Evolutionary conservation across 164 flowering plant species (phyloP), one percentile per base, ranked within the genome.

Genomic region (Macadamia integrifolia): DNA sequence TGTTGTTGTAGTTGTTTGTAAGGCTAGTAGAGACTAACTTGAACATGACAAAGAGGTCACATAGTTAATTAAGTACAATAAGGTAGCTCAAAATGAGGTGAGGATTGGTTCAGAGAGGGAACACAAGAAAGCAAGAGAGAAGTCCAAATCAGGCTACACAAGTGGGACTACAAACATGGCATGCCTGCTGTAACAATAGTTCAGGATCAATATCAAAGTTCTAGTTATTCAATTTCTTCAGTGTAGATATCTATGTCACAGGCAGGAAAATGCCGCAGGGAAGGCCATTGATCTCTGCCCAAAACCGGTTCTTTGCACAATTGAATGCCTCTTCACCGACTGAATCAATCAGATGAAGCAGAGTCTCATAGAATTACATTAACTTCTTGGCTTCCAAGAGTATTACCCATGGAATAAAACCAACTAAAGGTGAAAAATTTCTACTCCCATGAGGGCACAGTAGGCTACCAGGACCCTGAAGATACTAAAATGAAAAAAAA

Each of bases 371-470:
- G 40, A 58, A 69, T 40, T 48, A 55, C 76, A 76, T 78, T 44
- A 62, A 70, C 42, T 77, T 82, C 79, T 83, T 84, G 0, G 84
- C 55, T 71, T 84, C 80, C 31, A 81, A 60, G n/a, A 91, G 68
- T 67, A 80, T 86, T 48, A 75, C 9, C 92, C 97, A 91, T 32
- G 89, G 85, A 49, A 89, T 75, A 49, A 58, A 62, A 30, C 91
- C 86, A 18, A 81, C 75, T 18, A 29, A 31, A 0, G 46, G 69
- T 29, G 75, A 88, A 82, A 61, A 84, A 88, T 62, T 75, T 72
- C 77, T 83, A 85, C 74, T 91, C 97, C 97, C 97, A 91, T 30
- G 65, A 68, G 29, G 94, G 90, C 8, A 91, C 82, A 58, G 79
- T 23, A 23, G 23, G 23, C 23, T 23, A 0, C 23, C 23, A 23